phyloP scores from a whole-genome alignment of 2,329 filamentous ascomycete genomes.

The Phyllosticta paracitricarpa region DNA sequence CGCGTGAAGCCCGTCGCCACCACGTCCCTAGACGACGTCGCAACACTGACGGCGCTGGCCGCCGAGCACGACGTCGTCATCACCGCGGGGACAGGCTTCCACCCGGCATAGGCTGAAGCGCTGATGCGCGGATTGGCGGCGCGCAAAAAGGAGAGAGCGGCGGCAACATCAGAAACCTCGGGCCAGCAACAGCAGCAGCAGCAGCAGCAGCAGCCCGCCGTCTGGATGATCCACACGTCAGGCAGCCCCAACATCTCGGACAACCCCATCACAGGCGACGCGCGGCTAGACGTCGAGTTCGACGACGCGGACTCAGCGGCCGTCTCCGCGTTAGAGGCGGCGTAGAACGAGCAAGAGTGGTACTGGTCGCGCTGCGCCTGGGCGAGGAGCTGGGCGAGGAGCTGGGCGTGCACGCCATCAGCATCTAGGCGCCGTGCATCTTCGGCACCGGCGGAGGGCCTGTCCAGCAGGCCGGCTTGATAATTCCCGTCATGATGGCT shows the following conservation, averaged over 20 bases:
- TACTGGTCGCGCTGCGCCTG: constrained; percentile 10
- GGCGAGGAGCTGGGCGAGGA: not conserved
- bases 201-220: not conserved
- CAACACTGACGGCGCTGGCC: constrained; percentile 12
- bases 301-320: constrained; percentile 10
- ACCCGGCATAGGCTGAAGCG: constrained; percentile 12
- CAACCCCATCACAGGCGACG: constrained; percentile 8
- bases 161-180: too few species aligned
- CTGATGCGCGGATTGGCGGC: constrained; percentile 14
- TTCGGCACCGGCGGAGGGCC: constrained; percentile 14
- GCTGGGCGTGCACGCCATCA: not conserved
- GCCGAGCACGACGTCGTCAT: constrained; percentile 15
- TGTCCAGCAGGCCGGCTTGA: constrained; percentile 13
- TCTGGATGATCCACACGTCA: constrained; percentile 14
- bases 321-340: constrained; percentile 13
- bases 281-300: constrained; percentile 12
- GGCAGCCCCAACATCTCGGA: constrained; percentile 15
- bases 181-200: not conserved
- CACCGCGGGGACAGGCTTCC: constrained; percentile 14
- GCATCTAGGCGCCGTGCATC: constrained; percentile 1
- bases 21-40: constrained; percentile 10
- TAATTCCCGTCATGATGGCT: constrained; percentile 13
- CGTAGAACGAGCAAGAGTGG: constrained; percentile 7
- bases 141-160: not conserved
- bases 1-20: not conserved